These are phyloP conservation scores for Suhomyces anneliseae DNA, from an alignment of 1,139 yeast genomes.

Conservation along the genomic window DNA sequence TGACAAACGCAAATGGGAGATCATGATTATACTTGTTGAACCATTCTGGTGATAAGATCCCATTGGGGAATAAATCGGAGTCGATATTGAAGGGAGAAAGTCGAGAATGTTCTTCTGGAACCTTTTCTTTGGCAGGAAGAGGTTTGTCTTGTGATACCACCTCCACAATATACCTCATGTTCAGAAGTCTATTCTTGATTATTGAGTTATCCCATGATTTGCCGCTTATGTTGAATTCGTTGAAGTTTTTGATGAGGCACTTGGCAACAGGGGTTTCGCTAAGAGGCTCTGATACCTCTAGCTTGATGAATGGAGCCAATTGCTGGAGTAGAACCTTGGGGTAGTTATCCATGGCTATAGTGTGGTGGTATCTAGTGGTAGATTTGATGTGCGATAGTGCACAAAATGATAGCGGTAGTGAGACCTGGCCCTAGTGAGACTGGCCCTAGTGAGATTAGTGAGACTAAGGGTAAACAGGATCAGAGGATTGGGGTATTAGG, in stretches of 20 bases:
- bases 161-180: slow-evolving; percentile 31
- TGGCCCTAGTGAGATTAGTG: too few species aligned
- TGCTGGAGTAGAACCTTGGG: slow-evolving; percentile 29
- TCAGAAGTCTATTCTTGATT: slow-evolving; percentile 39
- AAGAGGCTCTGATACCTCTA: slow-evolving; percentile 2
- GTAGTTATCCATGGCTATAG: slow-evolving; percentile 33
- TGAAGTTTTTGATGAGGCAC: slow-evolving; percentile 6
- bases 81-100: slow-evolving; percentile 39
- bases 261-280: slow-evolving; percentile 3
- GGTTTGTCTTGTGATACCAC: slow-evolving; percentile 6
- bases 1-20: slow-evolving; percentile 38
- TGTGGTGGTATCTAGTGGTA: neutral
- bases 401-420: neutral
- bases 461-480: too few species aligned
- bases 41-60: slow-evolving; percentile 40
- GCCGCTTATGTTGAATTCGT: slow-evolving; percentile 20
- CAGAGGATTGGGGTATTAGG: too few species aligned
- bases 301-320: slow-evolving; percentile 33
- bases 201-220: slow-evolving; percentile 43
- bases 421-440: neutral
- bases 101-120: slow-evolving; percentile 25
- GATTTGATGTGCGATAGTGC: neutral
- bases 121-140: slow-evolving; percentile 1
- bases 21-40: slow-evolving; percentile 32
- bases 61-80: slow-evolving; percentile 46